Evolutionary conservation across 495 filamentous ascomycete species (phyloP), one percentile per base, ranked within the genome.

Genomic region (Tuber calosporum): DNA sequence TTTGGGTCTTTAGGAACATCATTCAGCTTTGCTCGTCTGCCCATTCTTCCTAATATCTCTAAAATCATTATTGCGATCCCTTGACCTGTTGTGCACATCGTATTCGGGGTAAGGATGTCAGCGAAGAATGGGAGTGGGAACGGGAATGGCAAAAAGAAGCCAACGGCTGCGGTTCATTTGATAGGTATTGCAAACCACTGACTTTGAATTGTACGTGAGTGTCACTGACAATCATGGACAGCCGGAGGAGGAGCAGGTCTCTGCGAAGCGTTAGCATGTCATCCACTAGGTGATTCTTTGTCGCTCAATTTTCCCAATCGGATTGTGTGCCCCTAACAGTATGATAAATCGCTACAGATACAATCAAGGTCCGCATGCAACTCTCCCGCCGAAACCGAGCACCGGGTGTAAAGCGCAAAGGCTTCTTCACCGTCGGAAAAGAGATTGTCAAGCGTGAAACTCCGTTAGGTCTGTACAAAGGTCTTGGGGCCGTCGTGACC

Each of bases 191-290:
- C 58, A 71, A 71, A 72, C 48, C 73, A 70, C 37, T 43, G 66
- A 70, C 30, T 58, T 69, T 3, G 22, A 43, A 30, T 20, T 13
- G 48, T 68, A 34, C 26, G 4, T 34, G 53, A 62, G 17, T 19
- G 53, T 15, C 2, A 34, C 36, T 73, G 19, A 71, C 34, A 75
- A 43, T 42, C 17, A 38, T 43, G 19, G 45, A 76, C 80, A 98
- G 95, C 96, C 84, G 96, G 96, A 82, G 96, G 96, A 82, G 94
- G 93, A 81, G 96, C 96, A 70, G 96, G 96, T 81, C 97, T 98
- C 93, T 98, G 97, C 92, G 96, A 99, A 85, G 96, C 96, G 39
- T 89, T 99, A 69, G 93, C 88, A 74, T 99, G 96, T 84, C 96
- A 99, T 86, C 96, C 96, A 73, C 87, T 99, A 41, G 92, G 92